Conservation (phyloP, 306 rosid genomes). For the Gynostemma pentaphyllum region DNA sequence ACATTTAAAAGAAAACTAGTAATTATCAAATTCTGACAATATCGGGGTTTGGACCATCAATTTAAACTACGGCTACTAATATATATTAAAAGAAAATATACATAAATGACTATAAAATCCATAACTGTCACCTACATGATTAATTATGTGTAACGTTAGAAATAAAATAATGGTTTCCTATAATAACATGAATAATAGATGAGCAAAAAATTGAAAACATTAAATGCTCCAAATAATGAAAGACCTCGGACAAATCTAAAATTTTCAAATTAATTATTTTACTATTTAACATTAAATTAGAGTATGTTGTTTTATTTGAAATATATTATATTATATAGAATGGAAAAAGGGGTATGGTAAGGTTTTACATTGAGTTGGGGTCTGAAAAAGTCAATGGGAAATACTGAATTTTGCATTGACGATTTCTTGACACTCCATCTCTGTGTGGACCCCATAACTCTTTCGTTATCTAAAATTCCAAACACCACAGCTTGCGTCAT, state of each 20-base stretch:
- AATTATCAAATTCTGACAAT: no score
- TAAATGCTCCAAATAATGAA: conserved; percentile 6
- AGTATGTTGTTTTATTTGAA: no score
- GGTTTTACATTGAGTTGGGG: no score
- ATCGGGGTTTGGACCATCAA: not conserved
- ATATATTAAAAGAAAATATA: not conserved
- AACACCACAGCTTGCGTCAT: not conserved
- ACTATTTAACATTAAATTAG: not conserved
- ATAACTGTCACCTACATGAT: conserved; percentile 1
- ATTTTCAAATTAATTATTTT: no score
- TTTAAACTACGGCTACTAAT: not conserved
- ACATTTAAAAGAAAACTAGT: no score
- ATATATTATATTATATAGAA: no score
- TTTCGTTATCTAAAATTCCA: conserved; percentile 5
- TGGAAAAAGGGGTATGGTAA: no score
- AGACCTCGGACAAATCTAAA: not conserved
- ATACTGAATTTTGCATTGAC: not conserved
- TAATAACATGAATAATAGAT: not conserved
- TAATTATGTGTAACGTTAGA: not conserved
- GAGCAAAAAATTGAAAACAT: not conserved
- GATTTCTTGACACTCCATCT: not conserved
- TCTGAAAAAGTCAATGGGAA: not conserved
- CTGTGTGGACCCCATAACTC: not conserved
- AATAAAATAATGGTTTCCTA: not conserved
- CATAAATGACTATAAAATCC: conserved; percentile 1